Conservation (phyloP, 2,329 filamentous ascomycete genomes). For the Sclerotinia borealis region DNA sequence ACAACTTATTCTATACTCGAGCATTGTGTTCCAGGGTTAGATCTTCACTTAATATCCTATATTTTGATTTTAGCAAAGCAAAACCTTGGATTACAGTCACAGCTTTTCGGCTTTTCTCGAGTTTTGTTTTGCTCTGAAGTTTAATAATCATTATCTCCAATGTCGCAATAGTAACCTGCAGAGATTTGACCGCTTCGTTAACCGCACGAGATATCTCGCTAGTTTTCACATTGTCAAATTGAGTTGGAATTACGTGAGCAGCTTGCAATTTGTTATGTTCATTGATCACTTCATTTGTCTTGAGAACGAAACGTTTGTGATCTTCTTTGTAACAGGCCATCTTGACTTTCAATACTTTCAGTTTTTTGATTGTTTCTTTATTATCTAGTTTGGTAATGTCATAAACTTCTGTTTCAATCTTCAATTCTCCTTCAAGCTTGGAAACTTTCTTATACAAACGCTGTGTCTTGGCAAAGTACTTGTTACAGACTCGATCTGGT, state of each 20-base stretch:
- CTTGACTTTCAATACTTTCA: background rate
- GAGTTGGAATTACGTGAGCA: background rate
- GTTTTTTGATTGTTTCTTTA: background rate
- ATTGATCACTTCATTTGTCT: background rate
- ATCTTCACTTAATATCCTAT: rapidly evolving
- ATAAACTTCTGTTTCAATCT: background rate
- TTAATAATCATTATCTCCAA: no score
- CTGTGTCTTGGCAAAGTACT: background rate
- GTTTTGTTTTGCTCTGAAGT: background rate
- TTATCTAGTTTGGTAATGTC: background rate
- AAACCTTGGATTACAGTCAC: background rate
- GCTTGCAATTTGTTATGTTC: background rate
- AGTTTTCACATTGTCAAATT: background rate
- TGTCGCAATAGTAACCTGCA: background rate
- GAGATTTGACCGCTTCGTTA: background rate
- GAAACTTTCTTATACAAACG: background rate
- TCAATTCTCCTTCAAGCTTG: background rate
- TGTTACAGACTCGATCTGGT: background rate
- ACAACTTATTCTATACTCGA: no score
- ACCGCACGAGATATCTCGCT: background rate
- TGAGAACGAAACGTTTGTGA: background rate
- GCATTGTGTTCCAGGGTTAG: no score
- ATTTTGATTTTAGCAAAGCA: background rate
- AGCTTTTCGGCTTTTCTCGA: background rate
- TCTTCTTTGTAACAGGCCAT: background rate